Base-by-base conservation (phyloP, 768 basidiomycete species). In the Rhodosporidiobolus odoratus region DNA sequence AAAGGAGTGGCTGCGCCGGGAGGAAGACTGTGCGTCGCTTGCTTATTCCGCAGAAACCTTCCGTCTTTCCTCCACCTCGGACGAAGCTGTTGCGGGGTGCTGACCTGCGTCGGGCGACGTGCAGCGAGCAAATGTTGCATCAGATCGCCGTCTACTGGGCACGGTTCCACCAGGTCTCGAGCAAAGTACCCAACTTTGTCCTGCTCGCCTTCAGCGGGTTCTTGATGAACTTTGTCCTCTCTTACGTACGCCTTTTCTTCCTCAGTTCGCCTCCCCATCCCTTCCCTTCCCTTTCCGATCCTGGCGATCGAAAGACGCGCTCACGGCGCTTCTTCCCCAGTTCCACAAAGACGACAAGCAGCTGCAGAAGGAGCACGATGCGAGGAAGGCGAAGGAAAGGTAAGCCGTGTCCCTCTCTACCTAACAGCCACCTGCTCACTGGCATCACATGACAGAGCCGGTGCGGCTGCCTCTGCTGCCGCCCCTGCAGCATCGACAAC, bases 191-290 rank as follows among this genome's bases (percentile, higher is more conserved):
- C 13, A 61, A 47, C 27, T 61, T 74, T n/a, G 68, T 64, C 17
- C 56, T 70, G 0, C 60, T 74, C n/a, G 59, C 58, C 7, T 1
- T 74, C 40, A 61, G 58, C 7, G 73, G 73, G 2, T 61, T 71
- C 56, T 40, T 74, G 34, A 63, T 66, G 57, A 74, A 74, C 60
- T 58, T 74, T 19, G 66, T 68, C 34, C 37, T 74, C 7, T 40
- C 53, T 1, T 74, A 59, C 19, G 62, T 65, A 30, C n/a, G 58
- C 27, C 41, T 25, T 10, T 27, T 48, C 16, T 19, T n/a, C n/a
- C n/a, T n/a, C n/a, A n/a, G n/a, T n/a, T n/a, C n/a, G n/a, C n/a
- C n/a, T n/a, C n/a, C n/a, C n/a, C n/a, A n/a, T n/a, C n/a, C n/a
- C n/a, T 35, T 56, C n/a, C 19, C 5, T 23, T 45, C 48, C 12